Evolutionary conservation across 148 eudicot species (phyloP).

Genomic region (Suaeda aralocaspica): DNA sequence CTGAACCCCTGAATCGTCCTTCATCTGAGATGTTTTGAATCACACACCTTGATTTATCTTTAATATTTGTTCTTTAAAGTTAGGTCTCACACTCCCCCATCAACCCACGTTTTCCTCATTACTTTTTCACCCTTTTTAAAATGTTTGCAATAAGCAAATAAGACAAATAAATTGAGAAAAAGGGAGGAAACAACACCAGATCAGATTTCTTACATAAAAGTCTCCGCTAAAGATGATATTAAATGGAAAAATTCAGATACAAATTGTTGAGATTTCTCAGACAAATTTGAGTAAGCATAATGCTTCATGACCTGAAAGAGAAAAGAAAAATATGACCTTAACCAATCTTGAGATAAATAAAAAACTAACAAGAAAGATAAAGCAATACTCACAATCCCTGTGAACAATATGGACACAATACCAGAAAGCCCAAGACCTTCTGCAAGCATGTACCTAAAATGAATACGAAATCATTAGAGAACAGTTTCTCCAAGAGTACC

Average conservation of each 20-base stretch:
- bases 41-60: too few relatives aligned
- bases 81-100: neutral
- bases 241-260: conserved; percentile 95
- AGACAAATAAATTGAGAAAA: neutral
- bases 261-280: conserved; percentile 87
- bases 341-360: conserved; percentile 7
- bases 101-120: neutral
- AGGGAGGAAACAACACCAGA: neutral
- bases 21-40: too few relatives aligned
- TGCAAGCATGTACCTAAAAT: conserved; percentile 89
- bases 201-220: conserved; percentile 73
- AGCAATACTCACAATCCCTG: conserved; percentile 86
- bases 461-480: conserved; percentile 1
- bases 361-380: neutral
- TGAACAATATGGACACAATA: conserved; percentile 96
- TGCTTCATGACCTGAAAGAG: conserved; percentile 90
- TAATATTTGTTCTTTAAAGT: neutral
- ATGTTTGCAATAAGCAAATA: neutral
- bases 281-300: conserved; percentile 84
- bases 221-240: conserved; percentile 97
- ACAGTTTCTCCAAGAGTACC: neutral
- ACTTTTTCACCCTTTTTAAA: neutral
- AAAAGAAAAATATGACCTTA: neutral
- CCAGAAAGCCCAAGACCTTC: conserved; percentile 99
- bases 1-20: neutral